These are phyloP conservation scores for Ophiostoma quercus DNA, from an alignment of 2,329 filamentous ascomycete genomes.

Conservation along the genomic window DNA sequence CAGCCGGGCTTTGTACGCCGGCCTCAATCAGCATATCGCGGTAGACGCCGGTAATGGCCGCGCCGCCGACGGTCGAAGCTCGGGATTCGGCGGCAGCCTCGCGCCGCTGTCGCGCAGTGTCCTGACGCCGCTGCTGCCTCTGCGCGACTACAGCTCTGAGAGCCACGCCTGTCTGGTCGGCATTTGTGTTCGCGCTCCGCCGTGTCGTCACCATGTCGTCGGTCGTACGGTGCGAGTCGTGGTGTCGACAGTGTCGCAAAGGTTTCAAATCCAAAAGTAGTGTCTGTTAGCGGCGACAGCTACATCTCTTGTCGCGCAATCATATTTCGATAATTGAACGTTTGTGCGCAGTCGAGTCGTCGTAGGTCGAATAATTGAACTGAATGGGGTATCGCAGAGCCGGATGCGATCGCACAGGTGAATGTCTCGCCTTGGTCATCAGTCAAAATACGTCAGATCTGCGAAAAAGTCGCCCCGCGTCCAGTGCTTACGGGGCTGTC, in stretches of 20 bases:
- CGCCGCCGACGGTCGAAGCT: conserved; percentile 11
- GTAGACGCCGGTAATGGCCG: conserved; percentile 19
- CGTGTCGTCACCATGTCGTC: conserved; percentile 22
- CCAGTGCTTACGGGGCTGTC: background rate
- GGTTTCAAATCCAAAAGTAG: background rate
- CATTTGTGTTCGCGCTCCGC: conserved; percentile 18
- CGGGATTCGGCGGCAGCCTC: background rate
- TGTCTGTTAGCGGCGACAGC: background rate
- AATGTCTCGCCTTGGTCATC: background rate
- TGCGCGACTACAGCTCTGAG: conserved; percentile 21
- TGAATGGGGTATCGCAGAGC: background rate
- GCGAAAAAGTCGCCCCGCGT: conserved; percentile 19
- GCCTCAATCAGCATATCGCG: conserved; percentile 28
- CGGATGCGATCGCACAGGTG: background rate
- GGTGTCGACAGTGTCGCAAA: background rate
- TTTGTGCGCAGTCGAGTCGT: background rate
- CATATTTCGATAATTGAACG: background rate
- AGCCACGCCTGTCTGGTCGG: conserved; percentile 19
- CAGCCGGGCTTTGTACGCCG: conserved; percentile 19
- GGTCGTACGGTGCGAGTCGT: background rate
- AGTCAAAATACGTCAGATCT: background rate
- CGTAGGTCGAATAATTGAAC: background rate
- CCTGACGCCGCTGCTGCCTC: conserved; percentile 15
- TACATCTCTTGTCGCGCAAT: background rate
- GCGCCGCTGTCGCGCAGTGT: conserved; percentile 11